These are phyloP conservation scores for Beauveria rudraprayagi DNA, from an alignment of 2,329 filamentous ascomycete genomes.

Conservation along the genomic window DNA sequence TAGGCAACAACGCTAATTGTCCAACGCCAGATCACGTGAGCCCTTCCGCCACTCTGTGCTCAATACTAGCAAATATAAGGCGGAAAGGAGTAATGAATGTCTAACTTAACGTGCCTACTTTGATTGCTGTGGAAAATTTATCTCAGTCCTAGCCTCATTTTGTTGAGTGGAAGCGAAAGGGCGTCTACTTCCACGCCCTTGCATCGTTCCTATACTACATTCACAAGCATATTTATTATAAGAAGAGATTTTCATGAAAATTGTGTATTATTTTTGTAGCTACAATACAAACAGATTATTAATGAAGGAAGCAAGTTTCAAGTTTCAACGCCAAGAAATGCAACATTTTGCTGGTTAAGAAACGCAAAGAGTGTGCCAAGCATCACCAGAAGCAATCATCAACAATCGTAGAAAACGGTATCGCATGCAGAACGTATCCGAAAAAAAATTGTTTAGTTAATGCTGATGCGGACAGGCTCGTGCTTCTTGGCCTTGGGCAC, in stretches of 20 bases:
- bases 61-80: no score
- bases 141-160: no score
- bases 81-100: no score
- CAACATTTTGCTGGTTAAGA: background rate
- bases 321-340: slow-evolving; percentile 1
- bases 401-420: background rate
- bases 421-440: background rate
- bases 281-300: slow-evolving; percentile 4
- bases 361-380: background rate
- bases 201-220: background rate
- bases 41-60: background rate
- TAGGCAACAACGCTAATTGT: slow-evolving; percentile 5
- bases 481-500: slow-evolving; percentile 60
- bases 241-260: background rate
- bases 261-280: background rate
- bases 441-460: slow-evolving; percentile 35
- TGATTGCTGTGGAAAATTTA: no score
- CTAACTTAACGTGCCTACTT: no score
- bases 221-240: background rate
- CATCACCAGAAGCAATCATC: background rate
- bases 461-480: slow-evolving; percentile 45
- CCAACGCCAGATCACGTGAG: slow-evolving; percentile 10
- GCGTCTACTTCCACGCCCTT: background rate
- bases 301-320: background rate
- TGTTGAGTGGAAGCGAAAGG: background rate